These are phyloP conservation scores for Pythium myriotylum DNA, from an alignment of 352 stramenopile species.

Conservation along the genomic window DNA sequence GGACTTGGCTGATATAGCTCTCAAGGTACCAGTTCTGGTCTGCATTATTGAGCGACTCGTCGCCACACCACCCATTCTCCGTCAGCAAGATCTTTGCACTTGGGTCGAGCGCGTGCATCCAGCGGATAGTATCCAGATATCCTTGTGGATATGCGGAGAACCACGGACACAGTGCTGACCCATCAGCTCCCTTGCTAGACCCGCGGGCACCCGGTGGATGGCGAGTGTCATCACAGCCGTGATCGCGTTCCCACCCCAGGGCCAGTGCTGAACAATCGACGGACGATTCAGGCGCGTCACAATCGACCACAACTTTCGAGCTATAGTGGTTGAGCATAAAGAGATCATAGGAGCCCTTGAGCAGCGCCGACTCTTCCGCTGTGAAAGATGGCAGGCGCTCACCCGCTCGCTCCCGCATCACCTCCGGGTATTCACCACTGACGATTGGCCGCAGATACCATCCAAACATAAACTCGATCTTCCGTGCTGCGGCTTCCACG, in stretches of 20 bases:
- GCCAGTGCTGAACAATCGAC: conserved; percentile 35
- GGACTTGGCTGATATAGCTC: conserved; percentile 55
- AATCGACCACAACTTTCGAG: conserved; percentile 57
- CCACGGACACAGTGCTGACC: conserved; percentile 41
- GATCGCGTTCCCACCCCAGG: conserved; percentile 43
- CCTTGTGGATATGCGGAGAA: conserved; percentile 49
- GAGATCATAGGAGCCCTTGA: conserved; percentile 91
- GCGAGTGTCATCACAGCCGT: conserved; percentile 37
- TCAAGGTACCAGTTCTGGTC: conserved; percentile 72
- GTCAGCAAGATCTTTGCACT: conserved; percentile 54
- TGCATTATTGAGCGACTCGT: conserved; percentile 52
- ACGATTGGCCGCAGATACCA: conserved; percentile 93
- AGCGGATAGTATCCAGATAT: conserved; percentile 62
- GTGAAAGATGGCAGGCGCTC: conserved; percentile 88
- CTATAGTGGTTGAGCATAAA: conserved; percentile 95
- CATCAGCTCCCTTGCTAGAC: conserved; percentile 36
- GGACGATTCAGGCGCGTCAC: conserved; percentile 29
- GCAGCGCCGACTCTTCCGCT: conserved; percentile 52
- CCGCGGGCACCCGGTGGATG: conserved; percentile 12
- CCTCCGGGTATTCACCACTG: conserved; percentile 88
- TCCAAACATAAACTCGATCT: conserved; percentile 88
- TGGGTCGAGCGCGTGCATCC: conserved; percentile 47
- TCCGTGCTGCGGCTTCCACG: conserved; percentile 65
- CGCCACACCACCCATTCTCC: conserved; percentile 73
- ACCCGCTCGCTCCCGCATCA: conserved; percentile 84